phyloP scores from a whole-genome alignment of 83 land plant species.

The Diphasiastrum complanatum region DNA sequence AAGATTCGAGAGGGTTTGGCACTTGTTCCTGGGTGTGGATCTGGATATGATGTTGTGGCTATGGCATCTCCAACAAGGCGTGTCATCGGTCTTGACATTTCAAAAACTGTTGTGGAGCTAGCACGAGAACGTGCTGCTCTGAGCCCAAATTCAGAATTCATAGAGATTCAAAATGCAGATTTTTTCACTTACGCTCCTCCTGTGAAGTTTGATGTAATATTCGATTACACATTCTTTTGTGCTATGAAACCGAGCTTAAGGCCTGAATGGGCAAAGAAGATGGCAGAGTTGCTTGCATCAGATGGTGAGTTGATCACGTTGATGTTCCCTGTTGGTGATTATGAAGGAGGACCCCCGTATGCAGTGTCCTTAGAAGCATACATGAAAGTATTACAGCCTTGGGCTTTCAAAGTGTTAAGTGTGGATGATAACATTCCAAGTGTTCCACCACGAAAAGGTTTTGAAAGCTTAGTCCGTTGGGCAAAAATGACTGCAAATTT shows the following conservation, averaged over 20 bases:
- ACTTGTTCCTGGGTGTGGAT: constrained; percentile 36
- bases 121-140: constrained; percentile 11
- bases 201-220: constrained; percentile 20
- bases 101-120: constrained; percentile 21
- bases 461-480: too few relatives aligned
- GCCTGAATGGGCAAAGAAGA: constrained; percentile 24
- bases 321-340: constrained; percentile 28
- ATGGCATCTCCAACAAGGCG: constrained; percentile 20
- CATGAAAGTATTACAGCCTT: too few relatives aligned
- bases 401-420: too few relatives aligned
- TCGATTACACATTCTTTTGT: constrained; percentile 40
- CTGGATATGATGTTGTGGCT: constrained; percentile 35
- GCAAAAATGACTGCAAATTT: too few relatives aligned
- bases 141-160: not conserved
- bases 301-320: constrained; percentile 37
- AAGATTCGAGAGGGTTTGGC: constrained; percentile 21
- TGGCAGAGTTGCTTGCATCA: constrained; percentile 26
- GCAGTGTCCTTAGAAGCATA: constrained; percentile 27
- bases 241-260: constrained; percentile 28
- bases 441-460: too few relatives aligned
- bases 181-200: constrained; percentile 21
- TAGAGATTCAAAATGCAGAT: constrained; percentile 14
- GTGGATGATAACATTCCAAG: too few relatives aligned
- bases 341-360: constrained; percentile 33
- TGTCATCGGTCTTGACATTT: constrained; percentile 35